These are phyloP conservation scores for Psilocybe cyanescens DNA, from an alignment of 768 basidiomycete genomes.

Conservation along the genomic window DNA sequence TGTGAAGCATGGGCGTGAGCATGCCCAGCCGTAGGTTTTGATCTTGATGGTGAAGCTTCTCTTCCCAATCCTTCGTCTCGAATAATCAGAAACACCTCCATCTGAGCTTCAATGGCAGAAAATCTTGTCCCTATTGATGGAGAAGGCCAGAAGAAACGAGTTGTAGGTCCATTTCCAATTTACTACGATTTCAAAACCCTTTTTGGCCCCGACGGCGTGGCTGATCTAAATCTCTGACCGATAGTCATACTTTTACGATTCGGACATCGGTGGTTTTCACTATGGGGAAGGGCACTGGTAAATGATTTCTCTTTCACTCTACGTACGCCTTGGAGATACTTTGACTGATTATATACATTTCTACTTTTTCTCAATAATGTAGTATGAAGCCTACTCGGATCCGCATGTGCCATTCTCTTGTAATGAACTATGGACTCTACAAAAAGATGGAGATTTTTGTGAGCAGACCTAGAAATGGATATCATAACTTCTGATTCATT, in stretches of 20 bases:
- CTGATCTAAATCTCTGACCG: slow-evolving; percentile 10
- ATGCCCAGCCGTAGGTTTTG: neutral
- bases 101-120: slow-evolving; percentile 27
- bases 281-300: slow-evolving; percentile 98
- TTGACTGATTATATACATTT: neutral
- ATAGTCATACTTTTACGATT: slow-evolving; percentile 99
- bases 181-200: slow-evolving; percentile 6
- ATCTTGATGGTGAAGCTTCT: neutral
- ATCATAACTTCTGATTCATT: too few species aligned
- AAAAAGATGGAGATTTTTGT: slow-evolving; percentile 99
- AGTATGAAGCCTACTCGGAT: slow-evolving; percentile 99
- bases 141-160: slow-evolving; percentile 81
- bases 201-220: slow-evolving; percentile 12
- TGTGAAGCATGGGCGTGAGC: slow-evolving; percentile 1
- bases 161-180: slow-evolving; percentile 58
- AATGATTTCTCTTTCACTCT: slow-evolving; percentile 24
- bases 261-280: slow-evolving; percentile 98
- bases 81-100: slow-evolving; percentile 9
- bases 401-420: slow-evolving; percentile 98
- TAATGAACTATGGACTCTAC: slow-evolving; percentile 99
- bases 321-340: neutral
- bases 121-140: slow-evolving; percentile 70
- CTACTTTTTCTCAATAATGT: slow-evolving; percentile 19
- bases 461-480: slow-evolving; percentile 34
- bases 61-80: neutral